Base-by-base conservation (phyloP, 768 basidiomycete genomes). In the Russula brevipes region DNA sequence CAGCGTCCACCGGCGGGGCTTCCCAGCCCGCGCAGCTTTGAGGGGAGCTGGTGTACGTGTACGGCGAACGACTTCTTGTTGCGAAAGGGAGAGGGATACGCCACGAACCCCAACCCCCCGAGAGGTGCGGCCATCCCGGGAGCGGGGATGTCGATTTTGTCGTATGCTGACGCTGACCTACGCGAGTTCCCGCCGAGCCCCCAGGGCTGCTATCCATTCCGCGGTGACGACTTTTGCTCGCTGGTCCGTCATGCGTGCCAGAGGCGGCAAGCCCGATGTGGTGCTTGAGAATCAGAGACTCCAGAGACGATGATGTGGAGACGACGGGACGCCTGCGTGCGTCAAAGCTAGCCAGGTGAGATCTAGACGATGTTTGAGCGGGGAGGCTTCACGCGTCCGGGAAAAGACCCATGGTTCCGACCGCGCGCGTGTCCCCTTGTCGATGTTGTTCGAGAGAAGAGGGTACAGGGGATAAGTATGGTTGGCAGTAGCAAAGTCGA, bases 211-310 rank as follows among this genome's bases (percentile, higher is more conserved):
- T 47, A 47, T 19, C 5, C 45, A 38, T 10, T 60, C 42, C 9
- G 7, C n/a, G 36, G 52, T 54, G 19, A 17, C 49, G 46, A 39
- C 24, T 10, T 1, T 54, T n/a, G 30, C 46, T 39, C 24, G 19
- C 11, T 7, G 45, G 30, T 12, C 53, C 53, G 41, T 60, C 60
- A 30, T 33, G n/a, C 53, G 46, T 47, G 11, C 60, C 45, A 38
- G 45, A 61, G 7, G 54, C 49, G 14, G 59, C 59, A 17, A 54
- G 44, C 4, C 35, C 36, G 54, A 61, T 61, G 46, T 61, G 53
- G 38, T 55, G 33, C 31, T 49, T 53, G 14, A 61, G 50, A 0
- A 61, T 5, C 8, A 35, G 19, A 10, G 58, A 59, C 33, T 41
- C 24, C 39, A 17, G 49, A 51, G 31, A 59, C 35, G 49, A 51